Base-by-base conservation (phyloP, 2,329 filamentous ascomycete species). In the Colletotrichum musae region DNA sequence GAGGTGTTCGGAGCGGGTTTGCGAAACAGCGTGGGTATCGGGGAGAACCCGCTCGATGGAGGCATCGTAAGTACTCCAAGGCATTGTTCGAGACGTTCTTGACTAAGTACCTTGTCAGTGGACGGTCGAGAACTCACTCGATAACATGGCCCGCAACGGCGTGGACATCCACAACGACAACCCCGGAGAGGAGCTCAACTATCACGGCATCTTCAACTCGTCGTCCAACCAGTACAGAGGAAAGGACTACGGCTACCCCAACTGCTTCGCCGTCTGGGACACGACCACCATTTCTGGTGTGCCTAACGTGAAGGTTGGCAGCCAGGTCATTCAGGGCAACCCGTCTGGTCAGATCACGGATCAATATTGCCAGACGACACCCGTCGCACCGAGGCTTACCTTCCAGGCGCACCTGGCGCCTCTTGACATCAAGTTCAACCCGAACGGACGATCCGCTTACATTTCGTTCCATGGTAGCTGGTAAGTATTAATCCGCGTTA, bases 381-480 rank as follows among this genome's bases (percentile, higher is more conserved):
- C 75, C 21, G 77, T 84, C 21, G 72, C 84, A 10, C 87, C 92
- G 71, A 71, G 88, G 3, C 81, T 94, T 32, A 88, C 88, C 6
- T 87, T 87, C 75, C 80, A 80, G 59, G 89, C 92, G 1, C 93
- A 95, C 76, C 91, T 86, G 77, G 92, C 92, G 0, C 93, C 93
- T 0, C 81, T 94, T 1, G 92, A 93, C 72, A 88, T 94, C 75
- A 89, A 89, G 70, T 94, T 94, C 81, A 84, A 88, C 71, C 75
- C 82, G 0, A 79, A 84, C 54, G 88, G 87, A 53, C 85, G 84
- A 16, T 85, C 84, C 3, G 91, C 91, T 1, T 94, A 88, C 80
- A 81, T 94, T 18, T 84, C 89, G 1, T 93, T 94, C 79, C 92
- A 93, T 77, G 92, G 92, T n/a, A 91, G 88, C 78, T 94, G 92